Evolutionary conservation across 148 eudicot species (phyloP).

Genomic region (Heliosperma pusillum): DNA sequence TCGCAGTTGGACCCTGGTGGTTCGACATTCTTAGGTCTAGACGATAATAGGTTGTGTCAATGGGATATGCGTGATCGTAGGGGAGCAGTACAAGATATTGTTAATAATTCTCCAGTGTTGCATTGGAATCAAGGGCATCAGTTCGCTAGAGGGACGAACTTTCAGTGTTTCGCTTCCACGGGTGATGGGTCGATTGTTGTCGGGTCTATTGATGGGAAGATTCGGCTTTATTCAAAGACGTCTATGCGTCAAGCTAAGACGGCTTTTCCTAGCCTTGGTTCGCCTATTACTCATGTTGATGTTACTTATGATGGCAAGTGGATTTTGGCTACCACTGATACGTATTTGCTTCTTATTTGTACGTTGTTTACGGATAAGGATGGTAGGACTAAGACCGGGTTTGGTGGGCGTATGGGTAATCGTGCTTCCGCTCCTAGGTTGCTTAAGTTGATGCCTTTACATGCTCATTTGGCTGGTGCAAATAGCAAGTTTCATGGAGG

Average conservation of each 20-base stretch:
- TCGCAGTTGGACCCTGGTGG: slow-evolving; percentile 87
- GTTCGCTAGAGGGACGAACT: slow-evolving; percentile 84
- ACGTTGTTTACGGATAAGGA: slow-evolving; percentile 89
- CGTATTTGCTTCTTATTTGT: slow-evolving; percentile 81
- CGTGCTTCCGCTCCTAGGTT: slow-evolving; percentile 85
- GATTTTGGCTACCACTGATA: slow-evolving; percentile 89
- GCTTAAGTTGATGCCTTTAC: slow-evolving; percentile 84
- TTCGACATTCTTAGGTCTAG: slow-evolving; percentile 88
- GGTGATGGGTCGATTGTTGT: slow-evolving; percentile 98
- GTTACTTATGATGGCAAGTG: slow-evolving; percentile 98
- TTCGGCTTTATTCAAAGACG: slow-evolving; percentile 75
- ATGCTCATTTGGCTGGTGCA: slow-evolving; percentile 84
- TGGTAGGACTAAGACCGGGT: slow-evolving; percentile 88
- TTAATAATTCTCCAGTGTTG: slow-evolving; percentile 57
- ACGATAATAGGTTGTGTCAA: slow-evolving; percentile 80
- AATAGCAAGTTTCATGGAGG: slow-evolving; percentile 72
- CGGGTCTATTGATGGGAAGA: slow-evolving; percentile 97
- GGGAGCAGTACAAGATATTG: slow-evolving; percentile 72
- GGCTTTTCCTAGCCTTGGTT: slow-evolving; percentile 95
- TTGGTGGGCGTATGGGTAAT: slow-evolving; percentile 82
- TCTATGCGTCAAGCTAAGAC: slow-evolving; percentile 98
- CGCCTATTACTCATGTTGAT: slow-evolving; percentile 86
- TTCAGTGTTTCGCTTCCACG: slow-evolving; percentile 89
- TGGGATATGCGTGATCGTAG: slow-evolving; percentile 93
- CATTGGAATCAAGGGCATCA: slow-evolving; percentile 94